phyloP scores from a whole-genome alignment of 2,329 filamentous ascomycete species.

The Colletotrichum somersetense region DNA sequence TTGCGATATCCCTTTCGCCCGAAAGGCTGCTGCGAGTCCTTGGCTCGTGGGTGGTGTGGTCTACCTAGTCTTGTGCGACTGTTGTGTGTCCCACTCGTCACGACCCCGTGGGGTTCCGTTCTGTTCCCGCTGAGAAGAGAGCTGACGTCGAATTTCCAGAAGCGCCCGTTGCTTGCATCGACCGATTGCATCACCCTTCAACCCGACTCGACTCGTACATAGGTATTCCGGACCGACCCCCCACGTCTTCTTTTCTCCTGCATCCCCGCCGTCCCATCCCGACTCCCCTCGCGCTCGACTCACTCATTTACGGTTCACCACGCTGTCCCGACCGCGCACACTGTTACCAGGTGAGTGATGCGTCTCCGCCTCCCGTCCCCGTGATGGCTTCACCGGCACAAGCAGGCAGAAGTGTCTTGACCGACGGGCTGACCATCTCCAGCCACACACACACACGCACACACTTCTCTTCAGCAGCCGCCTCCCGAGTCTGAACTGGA shows the following conservation, averaged over 20 bases:
- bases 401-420: slow-evolving; percentile 13
- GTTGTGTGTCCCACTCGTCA: not conserved
- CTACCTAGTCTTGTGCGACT: not conserved
- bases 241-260: slow-evolving; percentile 17
- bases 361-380: slow-evolving; percentile 8
- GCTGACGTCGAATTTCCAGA: slow-evolving; percentile 36
- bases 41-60: not conserved
- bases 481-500: not conserved
- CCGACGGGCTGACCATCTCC: slow-evolving; percentile 24
- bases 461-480: slow-evolving; percentile 12
- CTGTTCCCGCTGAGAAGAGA: not conserved
- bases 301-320: not conserved
- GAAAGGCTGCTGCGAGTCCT: slow-evolving; percentile 39
- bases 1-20: slow-evolving; percentile 43
- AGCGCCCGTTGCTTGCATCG: slow-evolving; percentile 23
- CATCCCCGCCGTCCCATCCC: slow-evolving; percentile 16
- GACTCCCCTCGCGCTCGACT: not conserved
- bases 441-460: slow-evolving; percentile 10
- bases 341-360: slow-evolving; percentile 26
- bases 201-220: not conserved
- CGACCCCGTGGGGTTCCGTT: slow-evolving; percentile 37
- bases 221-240: slow-evolving; percentile 4
- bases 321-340: slow-evolving; percentile 7
- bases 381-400: slow-evolving; percentile 19
- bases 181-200: slow-evolving; percentile 39